Evolutionary conservation across 2,329 filamentous ascomycete genomes (phyloP).

Genomic region (Rhynchosporium secalis): DNA sequence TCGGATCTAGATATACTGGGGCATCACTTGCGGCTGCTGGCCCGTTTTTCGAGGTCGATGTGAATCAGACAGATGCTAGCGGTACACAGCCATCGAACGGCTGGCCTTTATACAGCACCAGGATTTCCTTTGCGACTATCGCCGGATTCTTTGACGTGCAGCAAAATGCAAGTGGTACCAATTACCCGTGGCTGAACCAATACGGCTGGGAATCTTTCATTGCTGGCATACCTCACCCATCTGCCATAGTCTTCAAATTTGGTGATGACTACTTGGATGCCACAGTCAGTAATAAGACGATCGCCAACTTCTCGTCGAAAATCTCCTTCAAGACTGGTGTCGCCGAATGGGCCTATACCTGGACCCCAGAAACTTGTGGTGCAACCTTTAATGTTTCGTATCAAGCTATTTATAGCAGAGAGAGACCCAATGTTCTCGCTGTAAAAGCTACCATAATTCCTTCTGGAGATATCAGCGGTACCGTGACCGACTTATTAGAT

Average conservation of each 20-base stretch:
- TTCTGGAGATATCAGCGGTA: constrained; percentile 52
- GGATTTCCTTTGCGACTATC: constrained; percentile 67
- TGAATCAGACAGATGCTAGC: constrained; percentile 37
- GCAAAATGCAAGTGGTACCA: constrained; percentile 57
- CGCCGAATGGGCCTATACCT: constrained; percentile 64
- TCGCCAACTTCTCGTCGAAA: constrained; percentile 60
- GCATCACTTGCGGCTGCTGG: constrained; percentile 37
- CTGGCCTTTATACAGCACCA: constrained; percentile 65
- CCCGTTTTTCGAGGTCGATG: constrained; percentile 39
- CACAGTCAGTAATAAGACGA: constrained; percentile 56
- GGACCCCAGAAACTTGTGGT: constrained; percentile 54
- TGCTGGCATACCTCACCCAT: constrained; percentile 69
- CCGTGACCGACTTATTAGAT: constrained; percentile 66
- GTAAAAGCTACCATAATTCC: constrained; percentile 61
- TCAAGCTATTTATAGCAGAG: constrained; percentile 52
- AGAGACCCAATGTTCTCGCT: constrained; percentile 40
- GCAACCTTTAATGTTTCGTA: constrained; percentile 61
- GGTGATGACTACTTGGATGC: constrained; percentile 60
- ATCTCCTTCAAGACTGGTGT: constrained; percentile 64
- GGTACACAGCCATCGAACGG: constrained; percentile 51
- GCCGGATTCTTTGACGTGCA: constrained; percentile 67
- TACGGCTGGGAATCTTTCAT: constrained; percentile 72
- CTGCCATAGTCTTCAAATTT: constrained; percentile 57
- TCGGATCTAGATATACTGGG: constrained; percentile 36
- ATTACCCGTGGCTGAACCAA: constrained; percentile 68